Evolutionary conservation across 192 early-diverging fungal genomes (phyloP).

Genomic region (Coemansia sp.): DNA sequence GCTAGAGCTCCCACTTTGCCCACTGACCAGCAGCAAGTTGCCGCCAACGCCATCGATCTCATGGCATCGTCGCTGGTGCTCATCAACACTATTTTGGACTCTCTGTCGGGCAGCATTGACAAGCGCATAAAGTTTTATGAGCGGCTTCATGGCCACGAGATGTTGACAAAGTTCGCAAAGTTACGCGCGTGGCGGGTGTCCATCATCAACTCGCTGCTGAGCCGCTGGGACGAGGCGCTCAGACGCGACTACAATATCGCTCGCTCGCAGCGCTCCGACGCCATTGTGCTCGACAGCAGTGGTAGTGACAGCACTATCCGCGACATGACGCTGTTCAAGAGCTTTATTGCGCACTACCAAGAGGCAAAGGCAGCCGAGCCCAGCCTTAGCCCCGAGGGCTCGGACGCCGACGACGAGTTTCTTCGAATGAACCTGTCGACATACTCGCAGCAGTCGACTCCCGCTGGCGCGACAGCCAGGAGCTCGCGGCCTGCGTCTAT

Average conservation of each 20-base stretch:
- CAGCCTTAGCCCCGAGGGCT: neutral
- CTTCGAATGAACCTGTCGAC: slow-evolving; percentile 29
- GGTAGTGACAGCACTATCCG: slow-evolving; percentile 33
- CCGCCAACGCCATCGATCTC: slow-evolving; percentile 24
- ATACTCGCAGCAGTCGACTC: neutral
- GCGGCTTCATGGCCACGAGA: slow-evolving; percentile 27
- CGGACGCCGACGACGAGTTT: slow-evolving; percentile 34
- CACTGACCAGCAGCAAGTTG: neutral
- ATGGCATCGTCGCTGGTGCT: slow-evolving; percentile 28
- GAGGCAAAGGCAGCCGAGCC: slow-evolving; percentile 1
- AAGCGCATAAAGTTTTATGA: slow-evolving; percentile 35
- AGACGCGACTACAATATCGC: slow-evolving; percentile 50
- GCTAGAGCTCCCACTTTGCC: neutral
- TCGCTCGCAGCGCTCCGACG: slow-evolving; percentile 16
- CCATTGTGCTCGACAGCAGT: slow-evolving; percentile 23
- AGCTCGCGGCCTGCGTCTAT: neutral
- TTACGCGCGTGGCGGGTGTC: slow-evolving; percentile 25
- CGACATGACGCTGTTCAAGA: slow-evolving; percentile 15
- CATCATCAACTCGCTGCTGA: slow-evolving; percentile 26
- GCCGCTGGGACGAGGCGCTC: slow-evolving; percentile 36
- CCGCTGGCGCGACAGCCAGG: neutral
- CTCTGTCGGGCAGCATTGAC: slow-evolving; percentile 22
- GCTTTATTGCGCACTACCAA: slow-evolving; percentile 41
- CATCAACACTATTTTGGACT: slow-evolving; percentile 16
- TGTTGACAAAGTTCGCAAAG: slow-evolving; percentile 23